Conservation (phyloP, 2,329 filamentous ascomycete genomes). For the Diaporthe amygdali region DNA sequence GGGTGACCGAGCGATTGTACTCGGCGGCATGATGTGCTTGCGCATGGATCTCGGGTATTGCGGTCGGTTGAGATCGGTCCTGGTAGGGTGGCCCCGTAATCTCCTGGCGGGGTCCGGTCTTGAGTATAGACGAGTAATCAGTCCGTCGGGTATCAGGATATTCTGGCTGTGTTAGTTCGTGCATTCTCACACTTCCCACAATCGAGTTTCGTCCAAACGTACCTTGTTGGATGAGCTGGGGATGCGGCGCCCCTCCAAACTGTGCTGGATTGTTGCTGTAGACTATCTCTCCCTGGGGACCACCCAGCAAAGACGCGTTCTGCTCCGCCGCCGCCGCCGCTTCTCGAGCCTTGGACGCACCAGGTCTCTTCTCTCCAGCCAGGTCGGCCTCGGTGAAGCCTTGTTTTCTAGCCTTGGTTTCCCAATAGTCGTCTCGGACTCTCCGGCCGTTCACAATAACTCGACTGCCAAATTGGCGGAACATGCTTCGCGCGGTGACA, state of each 20-base stretch:
- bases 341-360: constrained; percentile 86
- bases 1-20: constrained; percentile 83
- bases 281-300: constrained; percentile 83
- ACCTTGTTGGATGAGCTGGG: constrained; percentile 73
- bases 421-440: constrained; percentile 98
- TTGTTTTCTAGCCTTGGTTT: constrained; percentile 94
- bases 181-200: constrained; percentile 73
- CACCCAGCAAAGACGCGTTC: constrained; percentile 65
- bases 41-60: constrained; percentile 78
- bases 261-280: constrained; percentile 77
- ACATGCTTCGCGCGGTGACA: constrained; percentile 97
- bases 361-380: constrained; percentile 94
- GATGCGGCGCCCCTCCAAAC: constrained; percentile 70
- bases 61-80: constrained; percentile 80
- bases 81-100: constrained; percentile 86
- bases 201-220: constrained; percentile 66
- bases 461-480: constrained; percentile 94
- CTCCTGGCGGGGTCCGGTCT: constrained; percentile 85
- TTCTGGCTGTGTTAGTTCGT: constrained; percentile 84
- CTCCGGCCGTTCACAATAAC: constrained; percentile 89
- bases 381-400: constrained; percentile 97
- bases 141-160: constrained; percentile 77
- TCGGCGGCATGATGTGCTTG: constrained; percentile 90
- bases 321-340: constrained; percentile 72
- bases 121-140: constrained; percentile 80